Conservation (phyloP, 371 early-diverging fungal species). For the Mortierella sp. region DNA sequence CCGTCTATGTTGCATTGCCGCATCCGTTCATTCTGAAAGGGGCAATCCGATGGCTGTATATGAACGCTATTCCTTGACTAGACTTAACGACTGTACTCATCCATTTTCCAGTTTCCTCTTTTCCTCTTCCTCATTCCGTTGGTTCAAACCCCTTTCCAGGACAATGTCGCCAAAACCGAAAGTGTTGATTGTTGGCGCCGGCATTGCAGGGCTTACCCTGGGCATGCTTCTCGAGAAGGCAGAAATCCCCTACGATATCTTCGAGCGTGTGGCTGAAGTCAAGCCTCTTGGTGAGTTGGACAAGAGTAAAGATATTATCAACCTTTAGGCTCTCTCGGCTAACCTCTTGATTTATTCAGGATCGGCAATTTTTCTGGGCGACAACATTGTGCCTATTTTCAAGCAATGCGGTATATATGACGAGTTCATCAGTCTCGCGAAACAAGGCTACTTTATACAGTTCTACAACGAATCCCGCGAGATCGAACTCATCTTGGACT, state of each 20-base stretch:
- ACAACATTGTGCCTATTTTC: conserved; percentile 24
- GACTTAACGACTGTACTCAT: too few species aligned
- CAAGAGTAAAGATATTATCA: background rate
- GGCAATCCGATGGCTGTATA: too few species aligned
- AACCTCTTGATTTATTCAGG: too few species aligned
- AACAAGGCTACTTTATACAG: background rate
- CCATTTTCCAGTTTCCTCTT: too few species aligned
- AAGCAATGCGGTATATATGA: conserved; percentile 26
- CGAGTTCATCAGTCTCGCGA: conserved; percentile 7
- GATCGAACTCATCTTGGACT: too few species aligned
- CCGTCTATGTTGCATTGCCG: too few species aligned
- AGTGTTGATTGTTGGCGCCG: conserved; percentile 13
- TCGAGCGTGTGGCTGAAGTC: conserved; percentile 13
- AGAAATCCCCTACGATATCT: conserved; percentile 17
- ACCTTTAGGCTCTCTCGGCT: conserved; percentile 9
- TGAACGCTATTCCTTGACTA: too few species aligned
- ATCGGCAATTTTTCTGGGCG: conserved; percentile 10
- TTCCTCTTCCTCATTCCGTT: too few species aligned
- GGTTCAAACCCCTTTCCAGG: too few species aligned
- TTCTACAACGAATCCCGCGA: too few species aligned
- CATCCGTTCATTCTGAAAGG: too few species aligned
- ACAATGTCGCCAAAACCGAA: too few species aligned
- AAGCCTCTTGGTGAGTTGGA: conserved; percentile 7
- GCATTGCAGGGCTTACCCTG: conserved; percentile 15
- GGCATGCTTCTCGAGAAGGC: conserved; percentile 13